These are phyloP conservation scores for Simmondsia chinensis DNA, from an alignment of 148 eudicot genomes.

Conservation along the genomic window DNA sequence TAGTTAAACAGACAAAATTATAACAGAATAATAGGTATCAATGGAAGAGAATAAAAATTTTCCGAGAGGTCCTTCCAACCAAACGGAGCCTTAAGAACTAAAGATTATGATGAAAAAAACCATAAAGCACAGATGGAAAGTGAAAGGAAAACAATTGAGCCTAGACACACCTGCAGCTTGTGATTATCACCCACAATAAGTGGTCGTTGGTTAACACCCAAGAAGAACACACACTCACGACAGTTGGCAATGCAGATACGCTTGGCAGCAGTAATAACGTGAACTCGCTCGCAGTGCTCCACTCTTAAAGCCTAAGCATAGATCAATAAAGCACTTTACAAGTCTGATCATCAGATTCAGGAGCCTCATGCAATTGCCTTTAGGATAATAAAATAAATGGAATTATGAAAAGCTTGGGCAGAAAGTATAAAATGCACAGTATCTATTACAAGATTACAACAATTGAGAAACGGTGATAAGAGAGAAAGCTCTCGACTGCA, in stretches of 20 bases:
- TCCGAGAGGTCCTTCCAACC: too few relatives aligned
- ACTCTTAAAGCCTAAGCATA: constrained; percentile 72
- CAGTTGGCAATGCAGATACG: constrained; percentile 93
- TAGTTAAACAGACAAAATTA: too few relatives aligned
- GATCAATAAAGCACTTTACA: constrained; percentile 1
- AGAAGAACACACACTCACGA: constrained; percentile 87
- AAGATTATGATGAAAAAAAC: too few relatives aligned
- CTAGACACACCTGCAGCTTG: constrained; percentile 73
- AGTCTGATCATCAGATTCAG: constrained; percentile 1
- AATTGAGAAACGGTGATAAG: too few relatives aligned
- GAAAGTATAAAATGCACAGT: not conserved
- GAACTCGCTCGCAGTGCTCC: constrained; percentile 98
- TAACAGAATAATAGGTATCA: too few relatives aligned
- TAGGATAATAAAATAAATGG: not conserved
- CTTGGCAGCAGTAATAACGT: constrained; percentile 77
- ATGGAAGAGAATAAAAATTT: too few relatives aligned
- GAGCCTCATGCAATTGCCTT: constrained; percentile 1
- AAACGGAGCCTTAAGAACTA: too few relatives aligned
- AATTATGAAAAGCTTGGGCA: not conserved
- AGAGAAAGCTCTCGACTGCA: not conserved
- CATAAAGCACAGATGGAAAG: not conserved
- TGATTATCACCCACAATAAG: constrained; percentile 97
- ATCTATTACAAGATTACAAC: too few relatives aligned
- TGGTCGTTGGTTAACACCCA: constrained; percentile 92
- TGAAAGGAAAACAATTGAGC: not conserved